These are phyloP conservation scores for Aegilops speltoides DNA, from an alignment of 176 grass and related monocot species.

Conservation along the genomic window DNA sequence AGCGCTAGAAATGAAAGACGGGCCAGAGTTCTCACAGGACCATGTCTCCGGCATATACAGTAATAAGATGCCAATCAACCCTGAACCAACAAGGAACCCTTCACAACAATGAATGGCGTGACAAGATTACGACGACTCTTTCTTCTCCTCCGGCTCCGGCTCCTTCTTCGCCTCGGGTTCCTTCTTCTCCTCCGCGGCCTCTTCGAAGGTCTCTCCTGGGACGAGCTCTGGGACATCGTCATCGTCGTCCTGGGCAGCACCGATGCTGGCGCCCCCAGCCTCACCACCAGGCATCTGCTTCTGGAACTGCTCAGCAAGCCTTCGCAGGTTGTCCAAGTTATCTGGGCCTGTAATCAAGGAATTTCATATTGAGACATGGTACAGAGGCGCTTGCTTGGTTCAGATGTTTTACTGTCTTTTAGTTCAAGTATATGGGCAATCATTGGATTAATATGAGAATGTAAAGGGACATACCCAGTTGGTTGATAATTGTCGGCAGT, in stretches of 20 bases:
- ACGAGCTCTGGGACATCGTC: constrained; percentile 80
- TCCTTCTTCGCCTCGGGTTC: constrained; percentile 45
- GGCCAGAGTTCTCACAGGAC: constrained; percentile 24
- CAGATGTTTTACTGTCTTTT: neutral
- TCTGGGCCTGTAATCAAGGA: constrained; percentile 48
- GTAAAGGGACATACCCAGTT: constrained; percentile 47
- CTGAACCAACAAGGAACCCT: constrained; percentile 22
- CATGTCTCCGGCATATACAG: constrained; percentile 22
- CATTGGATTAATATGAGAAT: neutral
- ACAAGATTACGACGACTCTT: constrained; percentile 28
- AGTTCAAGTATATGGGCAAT: neutral
- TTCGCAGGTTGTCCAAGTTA: constrained; percentile 64
- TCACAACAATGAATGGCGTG: constrained; percentile 16
- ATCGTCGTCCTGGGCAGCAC: constrained; percentile 47
- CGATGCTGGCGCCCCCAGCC: constrained; percentile 8
- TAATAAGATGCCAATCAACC: constrained; percentile 20
- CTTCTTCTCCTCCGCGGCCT: constrained; percentile 49
- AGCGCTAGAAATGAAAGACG: constrained; percentile 12
- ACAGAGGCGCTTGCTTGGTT: neutral
- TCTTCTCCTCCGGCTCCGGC: constrained; percentile 37
- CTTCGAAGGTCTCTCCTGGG: constrained; percentile 73
- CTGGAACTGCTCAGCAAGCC: constrained; percentile 65
- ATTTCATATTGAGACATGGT: neutral
- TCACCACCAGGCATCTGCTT: constrained; percentile 42
- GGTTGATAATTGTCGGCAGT: constrained; percentile 77